A percentile compares a stretch with the other conserved stretches of the same genome.
Conservation (phyloP, 768 basidiomycete species). For the Podaxis mareebaensis region DNA sequence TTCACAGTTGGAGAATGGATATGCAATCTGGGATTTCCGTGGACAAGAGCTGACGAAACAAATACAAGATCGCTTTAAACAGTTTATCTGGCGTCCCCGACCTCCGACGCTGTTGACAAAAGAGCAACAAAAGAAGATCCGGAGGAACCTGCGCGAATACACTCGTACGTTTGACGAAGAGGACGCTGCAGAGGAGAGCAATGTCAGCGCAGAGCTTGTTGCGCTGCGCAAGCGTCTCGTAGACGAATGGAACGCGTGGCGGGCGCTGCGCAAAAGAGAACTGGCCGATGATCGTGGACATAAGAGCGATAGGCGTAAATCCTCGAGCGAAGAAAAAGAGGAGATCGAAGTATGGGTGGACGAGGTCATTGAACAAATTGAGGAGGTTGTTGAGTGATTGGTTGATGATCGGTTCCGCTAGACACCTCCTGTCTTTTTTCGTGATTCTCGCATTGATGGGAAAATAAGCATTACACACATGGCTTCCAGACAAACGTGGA, state of each 20-base stretch:
- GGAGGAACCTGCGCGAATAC: conserved; percentile 89
- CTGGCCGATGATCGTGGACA: conserved; percentile 52
- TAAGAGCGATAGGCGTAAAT: conserved; percentile 32
- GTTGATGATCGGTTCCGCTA: conserved; percentile 10
- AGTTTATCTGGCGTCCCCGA: conserved; percentile 98
- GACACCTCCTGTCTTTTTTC: conserved; percentile 10
- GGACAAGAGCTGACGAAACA: conserved; percentile 93
- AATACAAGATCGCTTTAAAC: conserved; percentile 94
- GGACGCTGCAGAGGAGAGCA: conserved; percentile 93
- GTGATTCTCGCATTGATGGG: conserved; percentile 16
- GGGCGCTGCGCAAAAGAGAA: conserved; percentile 67
- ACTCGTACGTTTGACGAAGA: conserved; percentile 94
- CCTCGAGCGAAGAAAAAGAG: conserved; percentile 62
- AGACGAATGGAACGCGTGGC: conserved; percentile 99
- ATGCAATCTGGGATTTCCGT: conserved; percentile 96
- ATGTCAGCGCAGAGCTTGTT: conserved; percentile 90
- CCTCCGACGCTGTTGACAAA: conserved; percentile 83
- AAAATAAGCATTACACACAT: conserved; percentile 13
- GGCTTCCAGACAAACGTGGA: conserved; percentile 22
- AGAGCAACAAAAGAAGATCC: conserved; percentile 84
- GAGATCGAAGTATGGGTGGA: conserved; percentile 95
- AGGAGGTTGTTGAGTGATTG: conserved; percentile 66
- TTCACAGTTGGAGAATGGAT: conserved; percentile 90
- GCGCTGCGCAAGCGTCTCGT: conserved; percentile 88
- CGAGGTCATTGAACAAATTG: conserved; percentile 89